Evolutionary conservation across 257 asterid genomes (phyloP).

Genomic region (Scutellaria minor): DNA sequence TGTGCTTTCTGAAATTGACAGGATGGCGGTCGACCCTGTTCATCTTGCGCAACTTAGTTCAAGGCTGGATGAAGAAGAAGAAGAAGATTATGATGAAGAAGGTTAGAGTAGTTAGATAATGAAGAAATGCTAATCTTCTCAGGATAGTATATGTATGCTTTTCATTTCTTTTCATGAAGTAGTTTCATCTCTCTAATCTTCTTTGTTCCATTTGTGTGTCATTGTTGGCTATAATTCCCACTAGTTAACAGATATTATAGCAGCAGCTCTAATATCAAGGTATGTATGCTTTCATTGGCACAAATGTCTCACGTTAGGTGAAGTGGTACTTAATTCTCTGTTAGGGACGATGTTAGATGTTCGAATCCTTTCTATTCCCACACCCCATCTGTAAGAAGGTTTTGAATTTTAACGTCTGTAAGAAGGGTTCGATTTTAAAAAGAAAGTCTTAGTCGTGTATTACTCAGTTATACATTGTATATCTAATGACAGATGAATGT

Average conservation of each 20-base stretch:
- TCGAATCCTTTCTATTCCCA: too few species aligned
- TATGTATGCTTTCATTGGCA: constrained; percentile 15
- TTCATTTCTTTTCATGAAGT: neutral
- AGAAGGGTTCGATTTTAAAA: too few species aligned
- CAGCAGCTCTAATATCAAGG: neutral
- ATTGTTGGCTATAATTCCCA: constrained; percentile 29
- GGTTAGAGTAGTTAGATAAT: constrained; percentile 46
- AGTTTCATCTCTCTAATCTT: constrained; percentile 5
- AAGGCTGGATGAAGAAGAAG: constrained; percentile 71
- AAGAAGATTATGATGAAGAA: constrained; percentile 84
- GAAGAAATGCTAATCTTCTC: constrained; percentile 31
- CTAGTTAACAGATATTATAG: constrained; percentile 27
- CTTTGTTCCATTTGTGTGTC: constrained; percentile 33
- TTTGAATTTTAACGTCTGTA: too few species aligned
- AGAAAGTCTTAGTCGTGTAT: too few species aligned
- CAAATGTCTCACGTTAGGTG: neutral
- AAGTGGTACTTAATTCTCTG: too few species aligned
- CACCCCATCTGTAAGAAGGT: too few species aligned
- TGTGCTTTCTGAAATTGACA: constrained; percentile 65
- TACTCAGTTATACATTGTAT: too few species aligned
- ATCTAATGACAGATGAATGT: neutral
- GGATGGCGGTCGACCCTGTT: constrained; percentile 76
- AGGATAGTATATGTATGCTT: constrained; percentile 28
- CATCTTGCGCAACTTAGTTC: constrained; percentile 67
- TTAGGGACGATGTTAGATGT: too few species aligned